These are phyloP conservation scores for Tetrapisispora nanseiensis DNA, from an alignment of 805 yeast genomes.

Conservation along the genomic window DNA sequence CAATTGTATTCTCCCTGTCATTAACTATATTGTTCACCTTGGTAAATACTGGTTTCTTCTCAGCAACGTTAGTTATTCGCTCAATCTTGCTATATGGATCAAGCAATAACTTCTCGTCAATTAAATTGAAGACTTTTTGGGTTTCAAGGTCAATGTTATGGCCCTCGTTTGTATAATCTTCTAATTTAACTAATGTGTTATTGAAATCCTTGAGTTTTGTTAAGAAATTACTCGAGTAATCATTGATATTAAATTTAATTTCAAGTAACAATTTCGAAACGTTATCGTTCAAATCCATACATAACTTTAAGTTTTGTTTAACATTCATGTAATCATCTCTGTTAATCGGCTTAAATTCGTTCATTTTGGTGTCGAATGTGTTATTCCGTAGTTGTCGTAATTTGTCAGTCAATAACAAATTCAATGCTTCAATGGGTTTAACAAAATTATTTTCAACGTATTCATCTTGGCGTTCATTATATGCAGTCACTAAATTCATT, in stretches of 20 bases:
- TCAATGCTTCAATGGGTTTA: conserved; percentile 41
- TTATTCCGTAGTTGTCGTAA: conserved; percentile 14
- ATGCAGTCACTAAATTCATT: conserved; percentile 57
- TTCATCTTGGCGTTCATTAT: conserved; percentile 51
- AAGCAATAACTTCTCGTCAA: conserved; percentile 36
- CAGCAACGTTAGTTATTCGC: conserved; percentile 2
- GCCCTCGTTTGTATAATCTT: conserved; percentile 47
- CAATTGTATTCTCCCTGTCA: conserved; percentile 27
- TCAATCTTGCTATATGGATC: not conserved
- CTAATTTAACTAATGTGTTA: conserved; percentile 36
- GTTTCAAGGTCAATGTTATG: conserved; percentile 50
- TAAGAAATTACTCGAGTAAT: no score
- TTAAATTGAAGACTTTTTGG: conserved; percentile 35
- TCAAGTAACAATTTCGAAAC: not conserved
- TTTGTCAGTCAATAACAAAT: conserved; percentile 35
- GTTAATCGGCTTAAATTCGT: conserved; percentile 31
- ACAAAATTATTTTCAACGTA: conserved; percentile 39
- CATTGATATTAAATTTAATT: not conserved
- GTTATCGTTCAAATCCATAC: conserved; percentile 24
- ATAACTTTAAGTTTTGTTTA: conserved; percentile 45
- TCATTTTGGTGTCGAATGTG: not conserved
- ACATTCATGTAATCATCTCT: conserved; percentile 48
- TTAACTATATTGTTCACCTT: conserved; percentile 29
- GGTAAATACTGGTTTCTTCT: conserved; percentile 28
- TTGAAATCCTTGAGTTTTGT: conserved; percentile 35